Base-by-base conservation (phyloP, 163 green algal genomes). In the Volvox carteri region DNA sequence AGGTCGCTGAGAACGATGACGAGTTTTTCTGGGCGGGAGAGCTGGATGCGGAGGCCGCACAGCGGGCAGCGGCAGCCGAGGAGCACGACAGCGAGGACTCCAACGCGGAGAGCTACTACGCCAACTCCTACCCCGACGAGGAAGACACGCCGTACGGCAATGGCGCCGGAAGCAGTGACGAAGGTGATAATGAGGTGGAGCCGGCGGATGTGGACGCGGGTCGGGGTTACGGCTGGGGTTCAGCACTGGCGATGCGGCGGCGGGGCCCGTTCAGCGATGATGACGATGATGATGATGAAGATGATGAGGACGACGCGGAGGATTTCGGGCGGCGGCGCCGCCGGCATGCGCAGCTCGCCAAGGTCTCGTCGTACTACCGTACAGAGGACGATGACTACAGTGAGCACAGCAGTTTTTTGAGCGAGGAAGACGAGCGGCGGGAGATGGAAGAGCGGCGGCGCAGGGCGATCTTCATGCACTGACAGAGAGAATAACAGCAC, bases 61-160 rank as follows among this genome's bases (percentile, higher is more conserved):
- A 60, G 41, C 58, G 58, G 12, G 58, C 58, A 0, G 79, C 68
- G 28, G 68, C 21, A 18, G 23, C 37, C n/a, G 68, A 78, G 62
- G 86, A 91, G 33, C 88, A 92, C 44, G 92, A 95, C 90, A 95
- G 88, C 54, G 92, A 96, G 72, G 94, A 96, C 90, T 92, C 83
- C 30, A 96, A 95, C 80, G 92, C 94, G 1, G 94, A 97, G 88
- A 91, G 86, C 41, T 94, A 93, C 74, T 96, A 95, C 75, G 92
- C 91, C 48, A 94, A 94, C 80, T 90, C 39, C 16, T 89, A 89
- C 54, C 84, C 84, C 39, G 84, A 89, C 30, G 84, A 89, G 52
- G 84, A 89, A 28, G 67, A 88, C 11, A 54, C 37, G 37, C 52
- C 37, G 48, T 62, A 84, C 48, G 60, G 23, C 46, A 75, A 87